A percentile compares a stretch with the other conserved stretches of the same genome.
These are phyloP conservation scores for Glarea lozoyensis DNA, from an alignment of 495 filamentous ascomycete species.

Conservation along the genomic window DNA sequence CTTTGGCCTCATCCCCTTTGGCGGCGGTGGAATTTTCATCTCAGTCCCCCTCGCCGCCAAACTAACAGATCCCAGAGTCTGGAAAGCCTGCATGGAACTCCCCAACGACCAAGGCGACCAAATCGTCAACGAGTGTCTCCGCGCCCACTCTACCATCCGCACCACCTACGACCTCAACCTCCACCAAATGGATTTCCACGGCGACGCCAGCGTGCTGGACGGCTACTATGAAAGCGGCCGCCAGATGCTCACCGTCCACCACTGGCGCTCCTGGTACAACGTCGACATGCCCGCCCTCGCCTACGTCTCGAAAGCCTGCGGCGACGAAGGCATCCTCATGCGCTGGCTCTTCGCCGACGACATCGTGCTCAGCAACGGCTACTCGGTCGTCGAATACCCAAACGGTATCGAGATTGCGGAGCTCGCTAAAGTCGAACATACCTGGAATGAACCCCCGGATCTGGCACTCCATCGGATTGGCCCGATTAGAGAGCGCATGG, in stretches of 20 bases:
- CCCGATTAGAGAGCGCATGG: conserved; percentile 8
- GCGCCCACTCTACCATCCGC: conserved; percentile 1
- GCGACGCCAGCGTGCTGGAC: conserved; percentile 25
- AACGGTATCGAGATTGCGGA: conserved; percentile 3
- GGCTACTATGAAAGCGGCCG: conserved; percentile 49
- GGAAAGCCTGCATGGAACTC: conserved; percentile 9
- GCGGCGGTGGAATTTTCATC: conserved; percentile 61
- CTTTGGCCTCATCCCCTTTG: conserved; percentile 59
- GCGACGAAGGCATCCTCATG: conserved; percentile 45
- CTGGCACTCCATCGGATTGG: conserved; percentile 11
- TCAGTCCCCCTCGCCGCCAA: conserved; percentile 47
- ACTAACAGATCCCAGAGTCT: conserved; percentile 34
- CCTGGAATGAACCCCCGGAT: conserved; percentile 9
- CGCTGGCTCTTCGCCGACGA: conserved; percentile 44
- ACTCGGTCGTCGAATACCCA: conserved; percentile 42
- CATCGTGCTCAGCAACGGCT: conserved; percentile 48
- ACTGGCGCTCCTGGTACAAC: conserved; percentile 47
- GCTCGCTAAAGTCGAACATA: conserved; percentile 12
- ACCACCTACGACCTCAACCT: conserved; percentile 10
- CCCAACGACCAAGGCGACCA: conserved; percentile 13
- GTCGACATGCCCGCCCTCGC: conserved; percentile 38
- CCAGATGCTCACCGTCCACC: conserved; percentile 45
- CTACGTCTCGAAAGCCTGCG: conserved; percentile 40
- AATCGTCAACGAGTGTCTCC: conserved; percentile 15
- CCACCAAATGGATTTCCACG: conserved; percentile 41